Evolutionary conservation across 768 basidiomycete genomes (phyloP).

Genomic region (Rubroboletus pulcherrimus): DNA sequence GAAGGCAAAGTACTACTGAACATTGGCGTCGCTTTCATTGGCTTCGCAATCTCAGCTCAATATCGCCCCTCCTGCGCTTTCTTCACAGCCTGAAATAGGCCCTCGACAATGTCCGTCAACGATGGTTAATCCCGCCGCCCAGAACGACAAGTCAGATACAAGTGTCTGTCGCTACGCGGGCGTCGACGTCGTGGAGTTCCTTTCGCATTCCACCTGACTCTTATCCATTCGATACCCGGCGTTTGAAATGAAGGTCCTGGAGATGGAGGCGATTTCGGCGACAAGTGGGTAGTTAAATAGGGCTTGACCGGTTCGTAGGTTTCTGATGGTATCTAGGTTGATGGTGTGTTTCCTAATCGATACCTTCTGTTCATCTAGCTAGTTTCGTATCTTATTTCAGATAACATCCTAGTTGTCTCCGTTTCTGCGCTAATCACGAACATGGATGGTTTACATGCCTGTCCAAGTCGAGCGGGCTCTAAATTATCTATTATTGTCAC

Average conservation of each 20-base stretch:
- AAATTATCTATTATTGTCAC: not conserved
- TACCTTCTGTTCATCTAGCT: not conserved
- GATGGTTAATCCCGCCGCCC: too few species aligned
- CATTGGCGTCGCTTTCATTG: too few species aligned
- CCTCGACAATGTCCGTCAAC: too few species aligned
- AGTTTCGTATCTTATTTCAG: not conserved
- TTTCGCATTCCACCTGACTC: too few species aligned
- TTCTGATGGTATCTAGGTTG: not conserved
- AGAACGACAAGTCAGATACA: too few species aligned
- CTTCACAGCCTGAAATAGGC: too few species aligned
- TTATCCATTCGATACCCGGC: constrained; percentile 10
- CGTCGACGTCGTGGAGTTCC: too few species aligned
- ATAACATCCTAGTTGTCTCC: not conserved
- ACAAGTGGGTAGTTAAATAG: constrained; percentile 21
- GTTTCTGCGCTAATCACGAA: not conserved
- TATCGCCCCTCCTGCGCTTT: too few species aligned
- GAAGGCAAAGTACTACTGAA: too few species aligned
- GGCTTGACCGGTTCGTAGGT: not conserved
- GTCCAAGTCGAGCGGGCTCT: not conserved
- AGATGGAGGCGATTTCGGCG: constrained; percentile 31
- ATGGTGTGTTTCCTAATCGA: not conserved
- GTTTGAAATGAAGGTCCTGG: constrained; percentile 39
- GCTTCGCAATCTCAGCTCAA: too few species aligned
- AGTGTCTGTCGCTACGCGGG: too few species aligned
- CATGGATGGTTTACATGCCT: not conserved